A percentile compares a stretch with the other conserved stretches of the same genome.
phyloP scores from a whole-genome alignment of 169 alveolate species.

The Miamiensis avidus region DNA sequence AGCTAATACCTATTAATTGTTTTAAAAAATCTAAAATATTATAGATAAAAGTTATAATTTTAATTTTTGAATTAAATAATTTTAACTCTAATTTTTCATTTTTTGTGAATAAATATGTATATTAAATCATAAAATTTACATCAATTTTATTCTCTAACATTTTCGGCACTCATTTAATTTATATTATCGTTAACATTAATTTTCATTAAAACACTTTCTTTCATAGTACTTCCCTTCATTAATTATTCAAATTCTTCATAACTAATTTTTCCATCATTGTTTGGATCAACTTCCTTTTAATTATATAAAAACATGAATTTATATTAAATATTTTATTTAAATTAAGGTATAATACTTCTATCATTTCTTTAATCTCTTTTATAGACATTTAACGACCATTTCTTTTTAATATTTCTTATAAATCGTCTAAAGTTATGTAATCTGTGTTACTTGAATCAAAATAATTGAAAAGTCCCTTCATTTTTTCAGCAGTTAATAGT shows the following conservation, averaged over 20 bases:
- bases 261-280: slow-evolving; percentile 30
- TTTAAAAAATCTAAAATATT: too few relatives aligned
- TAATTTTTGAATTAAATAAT: too few relatives aligned
- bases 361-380: slow-evolving; percentile 26
- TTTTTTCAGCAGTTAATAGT: slow-evolving; percentile 12
- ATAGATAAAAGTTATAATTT: too few relatives aligned
- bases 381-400: slow-evolving; percentile 43
- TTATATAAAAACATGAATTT: neutral
- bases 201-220: neutral
- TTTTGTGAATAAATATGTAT: too few relatives aligned
- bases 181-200: too few relatives aligned
- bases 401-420: slow-evolving; percentile 47
- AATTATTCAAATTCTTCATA: slow-evolving; percentile 36
- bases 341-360: neutral
- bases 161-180: too few relatives aligned
- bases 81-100: too few relatives aligned
- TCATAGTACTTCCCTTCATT: neutral
- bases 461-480: slow-evolving; percentile 28
- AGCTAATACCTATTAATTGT: too few relatives aligned
- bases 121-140: too few relatives aligned
- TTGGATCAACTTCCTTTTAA: slow-evolving; percentile 28
- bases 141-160: too few relatives aligned
- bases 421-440: slow-evolving; percentile 46
- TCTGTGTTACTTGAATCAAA: slow-evolving; percentile 47
- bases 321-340: too few relatives aligned